A percentile compares a stretch with the other conserved stretches of the same genome.
Conservation (phyloP, 768 basidiomycete genomes). For the Ramaria sp. region DNA sequence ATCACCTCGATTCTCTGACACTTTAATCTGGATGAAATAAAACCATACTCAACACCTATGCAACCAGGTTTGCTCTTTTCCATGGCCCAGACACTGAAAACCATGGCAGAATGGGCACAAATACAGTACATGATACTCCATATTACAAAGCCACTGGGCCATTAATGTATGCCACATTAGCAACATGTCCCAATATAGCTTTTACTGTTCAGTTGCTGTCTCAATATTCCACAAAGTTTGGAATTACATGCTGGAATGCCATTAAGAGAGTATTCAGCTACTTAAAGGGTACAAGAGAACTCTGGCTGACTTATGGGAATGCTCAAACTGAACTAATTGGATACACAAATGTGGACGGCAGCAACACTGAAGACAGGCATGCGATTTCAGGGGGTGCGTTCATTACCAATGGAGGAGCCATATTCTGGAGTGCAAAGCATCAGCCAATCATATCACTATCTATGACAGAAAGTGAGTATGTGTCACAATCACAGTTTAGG, state of each 20-base stretch:
- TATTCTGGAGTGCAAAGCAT: conserved; percentile 25
- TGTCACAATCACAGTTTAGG: too few species aligned
- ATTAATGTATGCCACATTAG: too few species aligned
- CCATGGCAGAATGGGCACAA: too few species aligned
- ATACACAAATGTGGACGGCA: conserved; percentile 18
- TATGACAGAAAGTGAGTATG: conserved; percentile 33
- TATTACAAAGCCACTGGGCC: too few species aligned
- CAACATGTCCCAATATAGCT: too few species aligned
- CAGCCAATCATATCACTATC: conserved; percentile 27
- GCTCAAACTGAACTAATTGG: conserved; percentile 4
- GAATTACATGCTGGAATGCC: conserved; percentile 1
- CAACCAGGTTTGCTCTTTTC: background rate
- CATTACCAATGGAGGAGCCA: conserved; percentile 20
- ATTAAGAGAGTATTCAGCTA: conserved; percentile 9
- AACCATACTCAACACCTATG: conserved; percentile 7
- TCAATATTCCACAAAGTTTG: conserved; percentile 10
- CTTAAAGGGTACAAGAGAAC: conserved; percentile 1
- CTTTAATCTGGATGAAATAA: conserved; percentile 3
- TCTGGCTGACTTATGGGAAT: conserved; percentile 5
- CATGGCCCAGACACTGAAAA: too few species aligned
- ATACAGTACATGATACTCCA: too few species aligned
- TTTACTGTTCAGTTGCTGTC: conserved; percentile 8
- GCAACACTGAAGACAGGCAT: conserved; percentile 15
- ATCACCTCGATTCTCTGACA: conserved; percentile 7
- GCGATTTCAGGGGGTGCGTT: conserved; percentile 28